Base-by-base conservation (phyloP, 2,329 filamentous ascomycete species). In the Neopestalotiopsis sp. region DNA sequence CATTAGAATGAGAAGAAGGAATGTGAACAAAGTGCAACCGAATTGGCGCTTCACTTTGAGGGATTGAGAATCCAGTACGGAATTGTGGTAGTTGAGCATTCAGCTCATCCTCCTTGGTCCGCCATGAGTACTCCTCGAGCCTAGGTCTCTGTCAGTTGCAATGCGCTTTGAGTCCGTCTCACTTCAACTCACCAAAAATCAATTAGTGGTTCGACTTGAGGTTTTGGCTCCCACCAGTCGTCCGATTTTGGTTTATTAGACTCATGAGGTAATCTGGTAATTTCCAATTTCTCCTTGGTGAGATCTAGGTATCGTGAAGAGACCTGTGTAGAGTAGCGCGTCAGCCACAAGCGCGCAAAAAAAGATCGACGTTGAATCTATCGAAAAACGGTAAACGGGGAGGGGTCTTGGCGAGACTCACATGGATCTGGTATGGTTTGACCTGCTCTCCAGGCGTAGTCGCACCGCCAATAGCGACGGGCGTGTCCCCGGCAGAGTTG, bases 91-190 rank as follows among this genome's bases (percentile, higher is more conserved):
- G 80, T 0, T 81, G 78, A 9, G 80, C 75, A 76, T 93, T 92
- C 72, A 91, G 83, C 56, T 79, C 75, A 7, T 83, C 79, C 78
- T 92, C 90, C 67, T 89, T 84, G 2, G 84, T 80, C 63, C 88
- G 85, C 90, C 90, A 93, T 69, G 87, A 87, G 77, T 91, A 92
- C 59, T 86, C 82, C 70, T 92, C 90, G 40, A 91, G 84, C 90
- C 90, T 91, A 72, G 64, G 5, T 9, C n/a, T 49, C n/a, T 42
- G 62, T 65, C 5, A 58, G 34, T 49, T 24, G 30, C 12, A 9
- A 24, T 40, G 20, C 20, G 53, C 13, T 40, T 63, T 17, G 24
- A 68, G 34, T 9, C 12, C 28, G 34, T 32, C 10, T 3, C 17
- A 30, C 24, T 34, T 10, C 53, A 42, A 78, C 83, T 78, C 73